Evolutionary conservation across 257 asterid species (phyloP).

Genomic region (Lycium barbarum): DNA sequence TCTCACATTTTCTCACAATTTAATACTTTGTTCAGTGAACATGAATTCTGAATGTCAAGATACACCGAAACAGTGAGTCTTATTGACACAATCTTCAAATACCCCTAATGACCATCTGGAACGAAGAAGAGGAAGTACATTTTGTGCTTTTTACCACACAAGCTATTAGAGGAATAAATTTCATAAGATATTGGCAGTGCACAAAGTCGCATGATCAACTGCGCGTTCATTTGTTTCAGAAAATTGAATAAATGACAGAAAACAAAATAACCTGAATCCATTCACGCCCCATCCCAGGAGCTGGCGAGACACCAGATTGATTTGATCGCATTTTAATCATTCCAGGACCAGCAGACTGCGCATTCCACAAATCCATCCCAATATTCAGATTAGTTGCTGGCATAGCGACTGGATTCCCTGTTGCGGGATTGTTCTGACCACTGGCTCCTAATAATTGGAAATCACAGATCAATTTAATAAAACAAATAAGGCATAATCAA

Average conservation of each 20-base stretch:
- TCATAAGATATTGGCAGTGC: conserved; percentile 3
- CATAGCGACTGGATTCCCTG: conserved; percentile 76
- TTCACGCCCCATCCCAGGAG: conserved; percentile 46
- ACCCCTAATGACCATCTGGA: conserved; percentile 7
- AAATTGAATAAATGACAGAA: conserved; percentile 3
- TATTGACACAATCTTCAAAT: conserved; percentile 5
- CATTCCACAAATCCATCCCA: conserved; percentile 96
- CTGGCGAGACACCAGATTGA: conserved; percentile 57
- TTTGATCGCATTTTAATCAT: conserved; percentile 67
- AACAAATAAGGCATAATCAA: background rate
- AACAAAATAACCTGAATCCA: conserved; percentile 69
- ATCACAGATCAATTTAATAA: background rate
- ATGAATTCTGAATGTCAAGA: conserved; percentile 26
- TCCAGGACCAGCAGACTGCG: conserved; percentile 74
- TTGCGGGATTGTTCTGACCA: conserved; percentile 56
- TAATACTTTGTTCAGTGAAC: background rate
- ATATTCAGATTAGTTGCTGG: conserved; percentile 83
- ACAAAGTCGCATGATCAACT: background rate
- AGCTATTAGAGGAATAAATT: background rate
- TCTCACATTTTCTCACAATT: background rate
- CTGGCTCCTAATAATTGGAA: conserved; percentile 21
- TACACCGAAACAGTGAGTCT: background rate
- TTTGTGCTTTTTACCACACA: background rate
- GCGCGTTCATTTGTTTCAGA: conserved; percentile 9
- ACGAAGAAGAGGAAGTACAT: background rate